These are phyloP conservation scores for Penicillium sp. DNA, from an alignment of 2,329 filamentous ascomycete species.

Conservation along the genomic window DNA sequence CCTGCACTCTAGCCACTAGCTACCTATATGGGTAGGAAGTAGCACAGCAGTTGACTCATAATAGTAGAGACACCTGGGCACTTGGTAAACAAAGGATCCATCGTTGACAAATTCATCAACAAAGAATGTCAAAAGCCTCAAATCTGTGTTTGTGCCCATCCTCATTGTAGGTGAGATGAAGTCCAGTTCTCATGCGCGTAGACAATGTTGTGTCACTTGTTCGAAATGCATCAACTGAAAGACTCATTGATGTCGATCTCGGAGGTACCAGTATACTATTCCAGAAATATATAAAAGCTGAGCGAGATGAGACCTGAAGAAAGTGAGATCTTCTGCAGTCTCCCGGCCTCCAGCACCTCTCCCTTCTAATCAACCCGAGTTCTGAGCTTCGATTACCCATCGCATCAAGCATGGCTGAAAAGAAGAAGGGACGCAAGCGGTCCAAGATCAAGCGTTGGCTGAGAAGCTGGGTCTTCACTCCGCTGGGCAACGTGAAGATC, in stretches of 20 bases:
- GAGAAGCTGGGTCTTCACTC: constrained; percentile 1
- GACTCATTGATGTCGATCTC: neutral
- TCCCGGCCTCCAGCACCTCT: neutral
- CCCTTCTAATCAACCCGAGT: neutral
- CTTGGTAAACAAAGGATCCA: neutral
- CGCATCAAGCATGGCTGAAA: neutral
- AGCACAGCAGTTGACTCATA: neutral
- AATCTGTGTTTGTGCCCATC: neutral
- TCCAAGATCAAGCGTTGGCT: neutral
- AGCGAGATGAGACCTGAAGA: neutral
- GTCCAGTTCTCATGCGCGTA: neutral
- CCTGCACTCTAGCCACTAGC: neutral
- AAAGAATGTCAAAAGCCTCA: neutral
- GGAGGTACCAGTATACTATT: neutral
- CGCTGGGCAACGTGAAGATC: neutral
- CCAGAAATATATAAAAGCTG: neutral
- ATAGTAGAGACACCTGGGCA: neutral
- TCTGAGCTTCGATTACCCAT: neutral
- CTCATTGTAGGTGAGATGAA: constrained; percentile 1
- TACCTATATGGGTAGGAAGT: neutral
- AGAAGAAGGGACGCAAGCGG: neutral
- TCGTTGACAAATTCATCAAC: neutral
- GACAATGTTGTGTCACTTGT: neutral
- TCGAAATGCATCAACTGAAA: neutral
- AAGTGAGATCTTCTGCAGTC: neutral